Evolutionary conservation across 805 yeast species (phyloP), one percentile per base, ranked within the genome.

Genomic region (Clavispora vitiphila): DNA sequence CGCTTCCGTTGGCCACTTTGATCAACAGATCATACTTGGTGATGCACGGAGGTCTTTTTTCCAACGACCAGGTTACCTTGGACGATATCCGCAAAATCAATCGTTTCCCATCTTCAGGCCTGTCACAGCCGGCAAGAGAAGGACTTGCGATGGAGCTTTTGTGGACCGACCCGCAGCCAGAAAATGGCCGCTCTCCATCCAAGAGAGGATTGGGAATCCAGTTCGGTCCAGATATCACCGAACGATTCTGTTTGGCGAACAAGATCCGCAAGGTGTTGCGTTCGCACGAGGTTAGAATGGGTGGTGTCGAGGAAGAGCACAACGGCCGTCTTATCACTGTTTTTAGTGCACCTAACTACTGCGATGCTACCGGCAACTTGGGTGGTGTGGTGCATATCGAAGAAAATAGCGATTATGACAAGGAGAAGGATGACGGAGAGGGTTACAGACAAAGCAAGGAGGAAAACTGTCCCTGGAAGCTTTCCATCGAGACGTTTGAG

Each of bases 311-410:
- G 50, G 72, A 73, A 35, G 97, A 91, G 58, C 99, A 93, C 57
- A 74, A 84, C 44, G 95, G 95, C 10, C 74, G 80, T 50, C 76
- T 93, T 39, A 78, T 89, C 40, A 93, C 99, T 0, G 96, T 93
- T n/a, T 93, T 93, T 63, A 83, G 95, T 62, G 99, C 99, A 0
- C 99, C 99, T 26, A 91, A 93, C 62, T 91, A 91, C 64, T 91
- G 98, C 68, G 99, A 93, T 60, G 70, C 83, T 12, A 89, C 87
- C 41, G 96, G 95, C 11, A 93, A 93, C 63, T 63, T 78, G 50
- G 99, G 97, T 40, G 98, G 95, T 8, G 84, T 85, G 42, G 83
- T 93, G 46, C 85, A 89, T 56, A 76, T 91, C 50, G 64, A 72
- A 46, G 72, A 69, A 14, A 71, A 71, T 43, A 55, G 63, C 7